Percentiles rank a stretch among this genome's conserved stretches.
Evolutionary conservation across 768 basidiomycete genomes (phyloP).

Genomic region (Lyophyllum atratum): DNA sequence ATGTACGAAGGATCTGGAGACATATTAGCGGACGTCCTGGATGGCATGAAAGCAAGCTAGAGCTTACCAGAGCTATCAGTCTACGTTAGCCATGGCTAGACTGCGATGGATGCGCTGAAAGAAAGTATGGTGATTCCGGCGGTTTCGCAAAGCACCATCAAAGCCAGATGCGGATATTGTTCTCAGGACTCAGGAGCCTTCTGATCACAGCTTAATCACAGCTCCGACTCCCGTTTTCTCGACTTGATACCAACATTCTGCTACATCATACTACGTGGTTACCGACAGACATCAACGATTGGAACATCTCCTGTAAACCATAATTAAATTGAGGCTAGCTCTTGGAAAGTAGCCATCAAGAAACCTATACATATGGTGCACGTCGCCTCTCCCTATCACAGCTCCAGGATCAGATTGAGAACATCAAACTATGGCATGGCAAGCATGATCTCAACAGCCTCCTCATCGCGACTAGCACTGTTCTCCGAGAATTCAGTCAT

Average conservation of each 20-base stretch:
- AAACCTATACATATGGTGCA: neutral
- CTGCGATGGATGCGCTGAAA: neutral
- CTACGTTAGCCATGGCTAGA: constrained; percentile 43
- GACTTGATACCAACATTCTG: neutral
- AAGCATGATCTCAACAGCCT: constrained; percentile 11
- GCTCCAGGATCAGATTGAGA: neutral
- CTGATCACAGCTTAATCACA: neutral
- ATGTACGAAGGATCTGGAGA: constrained; percentile 72
- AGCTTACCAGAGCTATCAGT: constrained; percentile 42
- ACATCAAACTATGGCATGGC: neutral
- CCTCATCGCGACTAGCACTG: constrained; percentile 8
- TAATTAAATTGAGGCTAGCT: neutral
- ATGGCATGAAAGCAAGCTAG: constrained; percentile 3
- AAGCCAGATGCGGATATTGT: constrained; percentile 14
- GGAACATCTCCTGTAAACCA: neutral
- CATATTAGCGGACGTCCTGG: constrained; percentile 6
- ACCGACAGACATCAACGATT: neutral
- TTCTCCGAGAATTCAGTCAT: neutral
- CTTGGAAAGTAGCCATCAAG: neutral
- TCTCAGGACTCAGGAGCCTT: constrained; percentile 3
- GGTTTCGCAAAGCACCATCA: constrained; percentile 1
- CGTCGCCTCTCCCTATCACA: neutral
- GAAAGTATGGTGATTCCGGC: constrained; percentile 1
- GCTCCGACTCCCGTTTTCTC: neutral
- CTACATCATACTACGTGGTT: neutral